Evolutionary conservation across 257 asterid genomes (phyloP).

Genomic region (Scutellaria galericulata): DNA sequence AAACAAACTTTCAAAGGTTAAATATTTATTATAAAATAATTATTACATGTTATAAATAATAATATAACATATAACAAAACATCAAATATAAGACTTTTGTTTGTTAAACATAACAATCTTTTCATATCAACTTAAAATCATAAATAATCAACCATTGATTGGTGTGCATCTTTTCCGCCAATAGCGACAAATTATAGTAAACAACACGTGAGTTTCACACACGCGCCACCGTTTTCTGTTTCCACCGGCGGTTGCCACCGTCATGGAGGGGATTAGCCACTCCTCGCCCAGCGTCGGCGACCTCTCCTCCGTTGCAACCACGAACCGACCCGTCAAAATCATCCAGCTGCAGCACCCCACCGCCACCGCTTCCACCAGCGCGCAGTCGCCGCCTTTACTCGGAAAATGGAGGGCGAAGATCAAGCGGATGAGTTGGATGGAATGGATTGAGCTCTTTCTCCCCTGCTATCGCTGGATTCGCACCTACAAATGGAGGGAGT

Average conservation of each 20-base stretch:
- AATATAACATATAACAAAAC: too few relatives aligned
- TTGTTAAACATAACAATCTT: background rate
- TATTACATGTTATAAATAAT: too few relatives aligned
- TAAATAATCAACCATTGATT: conserved; percentile 33
- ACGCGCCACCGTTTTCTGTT: conserved; percentile 27
- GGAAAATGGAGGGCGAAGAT: conserved; percentile 66
- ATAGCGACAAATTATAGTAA: conserved; percentile 26
- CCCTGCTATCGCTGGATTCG: conserved; percentile 96
- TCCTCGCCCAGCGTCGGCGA: conserved; percentile 79
- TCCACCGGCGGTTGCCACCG: conserved; percentile 30
- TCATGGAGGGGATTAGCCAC: conserved; percentile 52
- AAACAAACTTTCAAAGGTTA: too few relatives aligned
- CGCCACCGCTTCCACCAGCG: conserved; percentile 33
- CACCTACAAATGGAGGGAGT: conserved; percentile 79
- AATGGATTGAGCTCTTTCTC: conserved; percentile 76
- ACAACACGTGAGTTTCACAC: conserved; percentile 9
- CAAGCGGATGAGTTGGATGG: conserved; percentile 66
- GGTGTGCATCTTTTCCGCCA: conserved; percentile 40
- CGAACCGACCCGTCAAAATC: conserved; percentile 59
- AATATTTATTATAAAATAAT: too few relatives aligned
- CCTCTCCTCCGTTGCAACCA: conserved; percentile 48
- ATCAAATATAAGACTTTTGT: too few relatives aligned
- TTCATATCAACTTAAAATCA: background rate
- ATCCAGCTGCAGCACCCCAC: conserved; percentile 81
- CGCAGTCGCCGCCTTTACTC: conserved; percentile 34